Base-by-base conservation (phyloP, 1,284 basidiomycete genomes). In the Thecaphora thlaspeos region DNA sequence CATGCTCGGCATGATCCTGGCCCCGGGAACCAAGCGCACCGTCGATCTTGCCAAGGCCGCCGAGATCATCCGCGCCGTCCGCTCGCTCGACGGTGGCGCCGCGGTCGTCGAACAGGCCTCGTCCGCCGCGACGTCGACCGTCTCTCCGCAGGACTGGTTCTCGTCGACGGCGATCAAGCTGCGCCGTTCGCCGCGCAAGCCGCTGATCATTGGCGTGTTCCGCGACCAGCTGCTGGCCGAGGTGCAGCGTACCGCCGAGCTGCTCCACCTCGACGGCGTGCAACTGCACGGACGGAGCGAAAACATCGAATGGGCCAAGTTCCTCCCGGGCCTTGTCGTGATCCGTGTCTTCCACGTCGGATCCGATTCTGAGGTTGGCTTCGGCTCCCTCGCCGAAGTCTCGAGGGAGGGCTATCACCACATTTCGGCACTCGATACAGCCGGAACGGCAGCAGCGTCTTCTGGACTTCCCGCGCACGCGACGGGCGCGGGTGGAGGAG, bases 1-100 rank as follows among this genome's bases (percentile, higher is more conserved):
- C 46, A 53, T 77, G 56, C 49, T 77, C 10, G 75, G 75, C n/a
- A 71, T 77, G 59, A 77, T 77, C 48, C 62, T 77, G 3, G 74
- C 71, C 14, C 66, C 65, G 3, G 68, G 68, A 14, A 77, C 74
- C 19, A 71, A 65, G 54, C 62, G 75, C 15, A 71, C 69, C 10
- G 62, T 76, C 2, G 34, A 43, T 14, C 48, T 65, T 14, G 53
- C 52, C 0, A 32, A 57, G 36, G 75, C 75, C 11, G 47, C 43
- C 1, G 66, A 71, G 53, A 75, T 77, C 43, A 55, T 73, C 46
- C 36, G 37, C 3, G 68, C 61, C 11, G 74, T 77, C 10, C 70
- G 70, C 9, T 56, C 64, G 12, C 50, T 62, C 2, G 51, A 55
- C 17, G 36, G 36, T 34, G 22, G 48, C 19, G 36, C 18, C 11